Evolutionary conservation across 2,329 filamentous ascomycete species (phyloP).

Genomic region (Fusarium acutatum): DNA sequence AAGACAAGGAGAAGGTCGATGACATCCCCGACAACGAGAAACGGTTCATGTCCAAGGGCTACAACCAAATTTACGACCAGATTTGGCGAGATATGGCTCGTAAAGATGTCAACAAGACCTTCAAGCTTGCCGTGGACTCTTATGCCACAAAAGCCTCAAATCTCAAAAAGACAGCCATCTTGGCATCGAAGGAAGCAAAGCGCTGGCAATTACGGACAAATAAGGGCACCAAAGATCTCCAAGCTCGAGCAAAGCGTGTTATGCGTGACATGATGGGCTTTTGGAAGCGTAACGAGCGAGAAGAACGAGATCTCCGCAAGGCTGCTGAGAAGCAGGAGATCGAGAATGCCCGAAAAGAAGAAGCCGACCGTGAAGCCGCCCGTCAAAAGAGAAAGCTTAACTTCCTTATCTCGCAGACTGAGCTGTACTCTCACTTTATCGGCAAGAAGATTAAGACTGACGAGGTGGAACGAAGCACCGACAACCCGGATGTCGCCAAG

Average conservation of each 20-base stretch:
- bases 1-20: constrained; percentile 61
- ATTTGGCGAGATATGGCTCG: constrained; percentile 95
- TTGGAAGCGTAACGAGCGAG: constrained; percentile 98
- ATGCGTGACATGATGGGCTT: constrained; percentile 99
- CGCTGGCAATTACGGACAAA: constrained; percentile 98
- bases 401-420: constrained; percentile 98
- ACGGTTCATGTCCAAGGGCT: constrained; percentile 86
- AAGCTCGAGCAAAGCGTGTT: constrained; percentile 94
- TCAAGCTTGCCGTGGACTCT: constrained; percentile 86
- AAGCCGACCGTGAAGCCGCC: constrained; percentile 96
- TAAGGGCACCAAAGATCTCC: constrained; percentile 97
- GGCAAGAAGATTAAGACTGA: constrained; percentile 99
- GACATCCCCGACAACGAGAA: constrained; percentile 65
- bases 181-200: constrained; percentile 96
- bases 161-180: constrained; percentile 93
- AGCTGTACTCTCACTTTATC: constrained; percentile 99
- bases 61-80: constrained; percentile 96
- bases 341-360: constrained; percentile 94
- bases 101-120: constrained; percentile 93
- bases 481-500: constrained; percentile 76
- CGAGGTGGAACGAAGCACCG: constrained; percentile 89
- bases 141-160: constrained; percentile 92
- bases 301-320: constrained; percentile 93
- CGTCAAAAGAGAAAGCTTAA: constrained; percentile 98
- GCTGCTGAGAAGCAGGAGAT: constrained; percentile 95